Evolutionary conservation across 495 filamentous ascomycete species (phyloP).

Genomic region (Hyaloscypha bicolor): DNA sequence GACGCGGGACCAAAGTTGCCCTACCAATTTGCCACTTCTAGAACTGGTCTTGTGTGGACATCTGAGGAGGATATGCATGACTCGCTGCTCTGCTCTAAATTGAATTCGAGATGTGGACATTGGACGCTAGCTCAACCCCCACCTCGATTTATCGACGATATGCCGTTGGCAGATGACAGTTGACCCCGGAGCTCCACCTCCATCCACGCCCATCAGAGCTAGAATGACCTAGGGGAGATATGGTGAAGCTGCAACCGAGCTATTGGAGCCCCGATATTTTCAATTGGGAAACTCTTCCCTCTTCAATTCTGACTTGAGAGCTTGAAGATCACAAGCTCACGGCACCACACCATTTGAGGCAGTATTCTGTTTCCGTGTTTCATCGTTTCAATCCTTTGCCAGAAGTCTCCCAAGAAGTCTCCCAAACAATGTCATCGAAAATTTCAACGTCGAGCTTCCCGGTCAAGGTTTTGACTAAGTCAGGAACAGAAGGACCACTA

Average conservation of each 20-base stretch:
- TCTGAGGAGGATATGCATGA: background rate
- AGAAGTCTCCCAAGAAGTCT: no score
- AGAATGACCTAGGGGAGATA: background rate
- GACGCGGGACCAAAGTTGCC: background rate
- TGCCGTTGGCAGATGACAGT: no score
- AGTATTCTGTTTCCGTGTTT: no score
- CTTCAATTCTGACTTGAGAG: background rate
- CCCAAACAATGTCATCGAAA: no score
- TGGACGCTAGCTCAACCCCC: background rate
- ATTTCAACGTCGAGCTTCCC: background rate
- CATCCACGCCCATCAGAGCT: no score
- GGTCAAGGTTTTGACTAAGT: background rate
- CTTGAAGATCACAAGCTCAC: background rate
- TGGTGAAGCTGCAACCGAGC: background rate
- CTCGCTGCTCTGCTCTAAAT: background rate
- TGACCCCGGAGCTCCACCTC: no score
- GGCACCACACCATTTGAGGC: no score
- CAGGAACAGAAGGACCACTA: background rate
- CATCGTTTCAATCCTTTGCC: no score
- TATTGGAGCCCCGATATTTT: background rate
- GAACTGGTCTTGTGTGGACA: background rate
- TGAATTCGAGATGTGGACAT: background rate
- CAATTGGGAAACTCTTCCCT: background rate
- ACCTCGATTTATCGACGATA: no score
- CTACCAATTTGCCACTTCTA: background rate